Evolutionary conservation across 169 alveolate genomes (phyloP).

Genomic region (Eimeria zaria): DNA sequence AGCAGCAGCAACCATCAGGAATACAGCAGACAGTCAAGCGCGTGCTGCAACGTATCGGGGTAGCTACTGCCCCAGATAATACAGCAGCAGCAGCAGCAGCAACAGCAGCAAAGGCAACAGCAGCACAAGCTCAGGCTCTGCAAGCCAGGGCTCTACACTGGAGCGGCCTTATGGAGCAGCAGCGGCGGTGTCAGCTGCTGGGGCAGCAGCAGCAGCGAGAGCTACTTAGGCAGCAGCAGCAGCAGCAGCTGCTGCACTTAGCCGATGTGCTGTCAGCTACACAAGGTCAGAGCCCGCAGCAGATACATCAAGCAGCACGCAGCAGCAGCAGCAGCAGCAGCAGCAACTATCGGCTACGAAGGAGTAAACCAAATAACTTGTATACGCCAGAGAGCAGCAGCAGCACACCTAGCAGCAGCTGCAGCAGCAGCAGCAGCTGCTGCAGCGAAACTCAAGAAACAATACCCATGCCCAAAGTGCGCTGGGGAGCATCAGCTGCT

Average conservation of each 20-base stretch:
- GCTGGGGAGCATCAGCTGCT: neutral
- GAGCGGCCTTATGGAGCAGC: constrained; percentile 30
- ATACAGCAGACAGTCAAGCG: constrained; percentile 24
- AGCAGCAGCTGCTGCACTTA: constrained; percentile 46
- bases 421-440: constrained; percentile 38
- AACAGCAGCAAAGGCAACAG: constrained; percentile 10
- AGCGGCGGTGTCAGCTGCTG: constrained; percentile 24
- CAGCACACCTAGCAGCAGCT: constrained; percentile 8
- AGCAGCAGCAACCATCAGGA: constrained; percentile 22
- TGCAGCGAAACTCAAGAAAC: neutral
- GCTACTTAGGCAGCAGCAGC: constrained; percentile 19
- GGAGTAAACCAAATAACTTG: neutral
- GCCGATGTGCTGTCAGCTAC: constrained; percentile 1
- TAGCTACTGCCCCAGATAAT: neutral
- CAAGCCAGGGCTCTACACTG: constrained; percentile 38
- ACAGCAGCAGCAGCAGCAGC: constrained; percentile 61
- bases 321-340: constrained; percentile 34
- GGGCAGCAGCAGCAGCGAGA: constrained; percentile 51
- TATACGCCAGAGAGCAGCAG: constrained; percentile 1
- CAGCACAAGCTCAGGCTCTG: constrained; percentile 61
- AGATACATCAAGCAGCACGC: neutral
- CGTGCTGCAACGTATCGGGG: constrained; percentile 41
- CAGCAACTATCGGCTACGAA: too few relatives aligned
- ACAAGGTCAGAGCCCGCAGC: neutral
- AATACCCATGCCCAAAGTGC: neutral